Evolutionary conservation across 345 rosid genomes (phyloP).

Genomic region (Hibiscus tridactylites): DNA sequence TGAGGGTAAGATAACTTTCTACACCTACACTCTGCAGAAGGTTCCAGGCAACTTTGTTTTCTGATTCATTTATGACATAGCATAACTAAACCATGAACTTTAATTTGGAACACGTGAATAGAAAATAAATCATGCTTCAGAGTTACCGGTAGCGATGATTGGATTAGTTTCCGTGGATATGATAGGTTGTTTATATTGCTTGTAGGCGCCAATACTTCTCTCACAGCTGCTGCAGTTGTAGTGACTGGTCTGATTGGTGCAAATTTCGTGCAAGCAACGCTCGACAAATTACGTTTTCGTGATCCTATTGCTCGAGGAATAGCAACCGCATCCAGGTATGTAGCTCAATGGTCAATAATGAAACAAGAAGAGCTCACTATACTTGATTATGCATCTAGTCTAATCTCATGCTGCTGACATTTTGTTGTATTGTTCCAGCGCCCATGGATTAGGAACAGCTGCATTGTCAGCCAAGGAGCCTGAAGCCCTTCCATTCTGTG

Average conservation of each 20-base stretch:
- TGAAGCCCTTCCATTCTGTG: constrained; percentile 92
- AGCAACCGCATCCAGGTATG: constrained; percentile 91
- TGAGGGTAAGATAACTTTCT: constrained; percentile 46
- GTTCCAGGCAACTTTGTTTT: not conserved
- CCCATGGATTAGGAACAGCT: constrained; percentile 97
- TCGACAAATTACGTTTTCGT: constrained; percentile 57
- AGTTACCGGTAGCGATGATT: no score
- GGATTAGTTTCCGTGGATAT: not conserved
- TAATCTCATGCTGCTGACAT: not conserved
- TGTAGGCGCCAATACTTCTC: constrained; percentile 86
- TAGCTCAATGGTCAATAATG: not conserved
- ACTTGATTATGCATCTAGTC: not conserved
- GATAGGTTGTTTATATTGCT: constrained; percentile 3
- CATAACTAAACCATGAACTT: not conserved
- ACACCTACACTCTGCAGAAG: not conserved
- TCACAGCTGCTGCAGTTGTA: constrained; percentile 90
- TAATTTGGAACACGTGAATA: not conserved
- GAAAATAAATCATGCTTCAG: not conserved
- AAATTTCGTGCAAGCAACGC: constrained; percentile 82
- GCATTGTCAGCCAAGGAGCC: constrained; percentile 96
- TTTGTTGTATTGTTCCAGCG: constrained; percentile 32
- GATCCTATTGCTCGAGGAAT: constrained; percentile 96
- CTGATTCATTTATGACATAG: not conserved
- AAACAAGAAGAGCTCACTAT: not conserved
- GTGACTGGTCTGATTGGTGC: constrained; percentile 92